Base-by-base conservation (phyloP, 768 basidiomycete genomes). In the Galerina marginata region DNA sequence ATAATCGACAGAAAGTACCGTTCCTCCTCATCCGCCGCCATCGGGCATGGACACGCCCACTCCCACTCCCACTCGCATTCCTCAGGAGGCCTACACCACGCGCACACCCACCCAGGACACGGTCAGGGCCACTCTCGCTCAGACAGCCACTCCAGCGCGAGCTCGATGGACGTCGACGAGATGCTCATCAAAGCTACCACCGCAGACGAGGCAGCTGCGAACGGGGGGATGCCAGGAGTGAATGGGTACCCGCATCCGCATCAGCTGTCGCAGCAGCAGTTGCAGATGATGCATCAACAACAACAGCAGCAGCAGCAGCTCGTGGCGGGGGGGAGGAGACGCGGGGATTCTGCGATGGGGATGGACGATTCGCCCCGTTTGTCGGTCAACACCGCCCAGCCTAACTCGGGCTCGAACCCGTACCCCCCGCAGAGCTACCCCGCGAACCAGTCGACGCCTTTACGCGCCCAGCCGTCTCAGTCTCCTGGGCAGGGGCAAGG, bases 161-260 rank as follows among this genome's bases (percentile, higher is more conserved):
- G 72, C 46, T 77, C 78, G 36, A 69, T 78, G 49, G 77, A 76
- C 42, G 72, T 82, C 23, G 81, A 82, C 56, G 81, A 82, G 63
- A 78, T 82, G 78, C 69, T 82, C 33, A 59, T 81, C 23, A 72
- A 75, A 53, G 77, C 81, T 1, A 71, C 75, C 9, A 69, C 73
- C 0, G 75, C 66, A 33, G 77, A 73, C 36, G 67, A 71, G 56
- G 66, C 1, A 49, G 51, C 36, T 23, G 44, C 23, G 29, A 52
- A 16, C 20, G 33, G 33, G 9, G 36, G 37, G 5, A 15, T 36
- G 46, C 59, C 25, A 33, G 26, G 23, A 15, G 12, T 26, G 58
- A 62, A 63, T 59, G 60, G 43, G 42, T 57, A 33, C 47, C 51
- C 61, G 56, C 51, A 55, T 53, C 25, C 59, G 44, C 53, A 51